phyloP scores from a whole-genome alignment of 257 asterid genomes.

The Solanum chiquidenum region DNA sequence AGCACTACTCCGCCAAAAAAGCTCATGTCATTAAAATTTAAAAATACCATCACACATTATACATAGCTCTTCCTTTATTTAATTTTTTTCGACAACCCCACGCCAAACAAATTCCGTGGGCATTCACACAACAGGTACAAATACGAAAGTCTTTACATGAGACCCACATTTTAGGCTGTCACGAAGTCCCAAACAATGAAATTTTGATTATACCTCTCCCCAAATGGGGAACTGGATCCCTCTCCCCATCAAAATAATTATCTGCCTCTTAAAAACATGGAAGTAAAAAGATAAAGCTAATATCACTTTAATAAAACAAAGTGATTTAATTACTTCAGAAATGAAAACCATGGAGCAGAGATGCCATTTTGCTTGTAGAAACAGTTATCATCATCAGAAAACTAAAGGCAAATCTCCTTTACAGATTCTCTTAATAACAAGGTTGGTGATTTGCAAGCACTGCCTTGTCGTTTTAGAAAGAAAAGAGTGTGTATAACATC shows the following conservation, averaged over 20 bases:
- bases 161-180: not conserved
- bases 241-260: not conserved
- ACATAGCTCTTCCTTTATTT: not conserved
- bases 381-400: not conserved
- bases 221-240: not conserved
- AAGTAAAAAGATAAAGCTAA: not conserved
- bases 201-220: not conserved
- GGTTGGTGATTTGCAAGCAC: not conserved
- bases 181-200: not conserved
- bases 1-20: not conserved
- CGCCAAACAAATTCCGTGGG: not conserved
- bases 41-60: not conserved
- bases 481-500: conserved; percentile 2
- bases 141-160: not conserved
- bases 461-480: not conserved
- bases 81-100: not conserved
- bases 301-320: not conserved
- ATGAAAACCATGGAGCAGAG: not conserved
- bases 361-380: not conserved
- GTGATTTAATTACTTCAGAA: not conserved
- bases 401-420: not conserved
- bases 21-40: not conserved
- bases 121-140: not conserved
- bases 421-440: not conserved
- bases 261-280: not conserved